Percentiles rank a stretch among this genome's conserved stretches.
Conservation (phyloP, 2,329 filamentous ascomycete species). For the Bipolaris gigantea region DNA sequence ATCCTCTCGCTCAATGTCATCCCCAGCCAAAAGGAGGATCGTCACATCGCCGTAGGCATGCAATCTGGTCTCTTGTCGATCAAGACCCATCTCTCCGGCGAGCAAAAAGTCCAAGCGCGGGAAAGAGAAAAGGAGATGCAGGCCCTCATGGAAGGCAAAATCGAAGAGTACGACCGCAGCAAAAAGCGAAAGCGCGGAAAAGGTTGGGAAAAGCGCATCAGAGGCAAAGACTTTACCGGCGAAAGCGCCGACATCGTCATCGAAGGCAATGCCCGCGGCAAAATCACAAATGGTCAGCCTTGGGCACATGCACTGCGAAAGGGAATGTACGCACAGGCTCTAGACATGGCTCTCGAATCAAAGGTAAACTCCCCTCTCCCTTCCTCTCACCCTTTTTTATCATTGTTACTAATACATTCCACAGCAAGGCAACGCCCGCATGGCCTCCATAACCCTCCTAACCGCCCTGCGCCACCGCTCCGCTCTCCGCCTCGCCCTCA, state of each 20-base stretch:
- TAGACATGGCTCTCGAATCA: constrained; percentile 72
- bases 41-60: constrained; percentile 93
- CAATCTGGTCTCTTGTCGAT: constrained; percentile 89
- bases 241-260: constrained; percentile 89
- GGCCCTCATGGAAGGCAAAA: constrained; percentile 73
- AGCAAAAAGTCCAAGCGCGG: constrained; percentile 74
- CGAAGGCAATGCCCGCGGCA: constrained; percentile 68
- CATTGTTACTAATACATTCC: constrained; percentile 7
- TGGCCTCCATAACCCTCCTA: constrained; percentile 70
- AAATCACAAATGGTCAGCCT: constrained; percentile 64
- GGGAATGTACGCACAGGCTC: constrained; percentile 72
- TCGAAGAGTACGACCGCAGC: constrained; percentile 75
- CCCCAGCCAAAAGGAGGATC: constrained; percentile 72
- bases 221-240: constrained; percentile 77
- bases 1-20: constrained; percentile 83
- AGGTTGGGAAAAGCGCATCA: constrained; percentile 63
- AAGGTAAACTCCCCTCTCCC: constrained; percentile 29
- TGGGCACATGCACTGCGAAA: constrained; percentile 85
- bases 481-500: constrained; percentile 56
- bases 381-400: too few relatives aligned
- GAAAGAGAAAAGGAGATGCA: constrained; percentile 85
- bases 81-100: constrained; percentile 81
- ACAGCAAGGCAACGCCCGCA: constrained; percentile 33
- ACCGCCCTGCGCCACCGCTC: constrained; percentile 45
- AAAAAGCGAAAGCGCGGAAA: constrained; percentile 65